A percentile compares a stretch with the other conserved stretches of the same genome.
Conservation (phyloP, 768 basidiomycete species). For the Neoboletus subvelutipes region DNA sequence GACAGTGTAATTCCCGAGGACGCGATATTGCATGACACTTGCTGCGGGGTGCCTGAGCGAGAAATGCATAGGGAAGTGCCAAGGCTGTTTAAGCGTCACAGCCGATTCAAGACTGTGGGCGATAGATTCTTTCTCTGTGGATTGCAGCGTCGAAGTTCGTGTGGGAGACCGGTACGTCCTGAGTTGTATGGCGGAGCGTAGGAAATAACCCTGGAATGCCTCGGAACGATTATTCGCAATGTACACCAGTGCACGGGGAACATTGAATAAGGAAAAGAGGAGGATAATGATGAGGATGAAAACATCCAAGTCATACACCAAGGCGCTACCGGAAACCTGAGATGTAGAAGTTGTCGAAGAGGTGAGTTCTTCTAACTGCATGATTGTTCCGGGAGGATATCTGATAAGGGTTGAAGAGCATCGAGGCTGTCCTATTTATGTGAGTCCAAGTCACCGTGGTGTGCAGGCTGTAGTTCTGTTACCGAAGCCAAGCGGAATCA, state of each 20-base stretch:
- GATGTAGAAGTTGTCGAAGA: neutral
- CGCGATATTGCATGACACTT: conserved; percentile 38
- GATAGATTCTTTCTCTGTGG: conserved; percentile 4
- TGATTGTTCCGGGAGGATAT: neutral
- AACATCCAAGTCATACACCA: conserved; percentile 40
- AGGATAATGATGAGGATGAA: conserved; percentile 43
- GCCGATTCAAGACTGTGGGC: conserved; percentile 1
- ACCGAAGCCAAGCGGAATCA: neutral
- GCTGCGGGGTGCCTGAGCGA: conserved; percentile 47
- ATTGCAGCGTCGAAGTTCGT: neutral
- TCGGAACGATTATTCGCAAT: conserved; percentile 45
- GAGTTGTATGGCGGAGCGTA: conserved; percentile 29
- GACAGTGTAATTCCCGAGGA: conserved; percentile 50
- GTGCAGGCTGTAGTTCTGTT: neutral
- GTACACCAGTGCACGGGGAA: conserved; percentile 51
- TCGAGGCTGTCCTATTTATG: neutral
- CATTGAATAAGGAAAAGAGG: conserved; percentile 39
- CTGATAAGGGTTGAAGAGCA: neutral
- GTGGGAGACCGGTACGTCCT: neutral
- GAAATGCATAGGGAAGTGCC: conserved; percentile 37
- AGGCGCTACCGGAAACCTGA: neutral
- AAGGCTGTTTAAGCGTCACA: conserved; percentile 10
- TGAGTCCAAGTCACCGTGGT: neutral
- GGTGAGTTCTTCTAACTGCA: neutral
- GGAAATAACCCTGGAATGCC: conserved; percentile 49